Conservation (phyloP, 2,329 filamentous ascomycete genomes). For the Ophiostoma tasmaniense region DNA sequence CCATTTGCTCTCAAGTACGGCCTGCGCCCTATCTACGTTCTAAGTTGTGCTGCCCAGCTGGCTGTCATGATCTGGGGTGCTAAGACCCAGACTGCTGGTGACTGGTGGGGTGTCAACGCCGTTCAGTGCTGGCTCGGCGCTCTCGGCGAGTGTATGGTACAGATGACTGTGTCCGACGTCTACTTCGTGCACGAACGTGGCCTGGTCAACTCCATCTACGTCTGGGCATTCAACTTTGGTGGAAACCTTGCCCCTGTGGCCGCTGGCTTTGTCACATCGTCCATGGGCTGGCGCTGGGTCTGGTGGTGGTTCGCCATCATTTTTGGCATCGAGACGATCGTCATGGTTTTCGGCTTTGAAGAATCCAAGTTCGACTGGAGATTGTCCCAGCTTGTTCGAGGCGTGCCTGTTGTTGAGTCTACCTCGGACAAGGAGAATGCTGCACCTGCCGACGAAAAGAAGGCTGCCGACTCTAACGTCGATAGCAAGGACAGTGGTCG, state of each 20-base stretch:
- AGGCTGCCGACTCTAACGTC: not conserved
- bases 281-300: constrained; percentile 43
- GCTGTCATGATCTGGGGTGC: constrained; percentile 30
- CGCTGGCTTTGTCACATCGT: constrained; percentile 41
- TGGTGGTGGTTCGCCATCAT: constrained; percentile 26
- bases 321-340: constrained; percentile 10
- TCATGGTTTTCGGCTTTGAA: constrained; percentile 17
- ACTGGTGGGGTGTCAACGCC: constrained; percentile 28
- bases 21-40: constrained; percentile 31
- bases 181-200: constrained; percentile 38
- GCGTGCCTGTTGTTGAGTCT: not conserved
- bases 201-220: constrained; percentile 33
- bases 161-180: constrained; percentile 34
- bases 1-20: constrained; percentile 31
- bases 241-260: constrained; percentile 39
- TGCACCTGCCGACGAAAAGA: not conserved
- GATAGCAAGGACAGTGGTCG: not conserved
- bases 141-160: constrained; percentile 31
- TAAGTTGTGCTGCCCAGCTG: constrained; percentile 28
- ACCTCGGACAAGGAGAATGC: not conserved
- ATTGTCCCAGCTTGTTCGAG: not conserved
- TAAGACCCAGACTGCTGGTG: constrained; percentile 26
- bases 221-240: constrained; percentile 34
- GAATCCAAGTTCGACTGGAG: constrained; percentile 16
- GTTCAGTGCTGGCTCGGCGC: constrained; percentile 20